Conservation (phyloP, 1,284 basidiomycete genomes). For the Ustilago nuda region DNA sequence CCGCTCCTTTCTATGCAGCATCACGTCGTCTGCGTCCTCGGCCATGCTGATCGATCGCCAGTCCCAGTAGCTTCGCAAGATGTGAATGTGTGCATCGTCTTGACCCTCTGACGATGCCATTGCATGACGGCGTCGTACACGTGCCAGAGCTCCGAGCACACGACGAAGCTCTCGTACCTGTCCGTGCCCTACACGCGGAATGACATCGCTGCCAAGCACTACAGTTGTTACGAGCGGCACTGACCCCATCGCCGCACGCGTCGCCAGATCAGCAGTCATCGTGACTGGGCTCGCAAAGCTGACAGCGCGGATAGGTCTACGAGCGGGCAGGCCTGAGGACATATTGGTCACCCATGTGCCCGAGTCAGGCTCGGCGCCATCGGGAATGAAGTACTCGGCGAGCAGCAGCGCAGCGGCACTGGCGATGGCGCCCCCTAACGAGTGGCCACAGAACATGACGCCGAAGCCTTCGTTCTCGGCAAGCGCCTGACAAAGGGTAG, state of each 20-base stretch:
- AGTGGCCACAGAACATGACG: slow-evolving; percentile 66
- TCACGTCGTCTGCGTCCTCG: slow-evolving; percentile 54
- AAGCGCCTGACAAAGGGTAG: slow-evolving; percentile 55
- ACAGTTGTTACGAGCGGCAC: slow-evolving; percentile 64
- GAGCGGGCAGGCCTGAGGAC: slow-evolving; percentile 58
- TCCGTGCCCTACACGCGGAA: slow-evolving; percentile 66
- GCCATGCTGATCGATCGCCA: slow-evolving; percentile 57
- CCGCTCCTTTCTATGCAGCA: slow-evolving; percentile 57
- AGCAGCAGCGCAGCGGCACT: slow-evolving; percentile 64
- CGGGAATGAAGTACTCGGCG: slow-evolving; percentile 57
- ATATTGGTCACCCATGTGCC: slow-evolving; percentile 62
- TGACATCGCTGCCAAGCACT: slow-evolving; percentile 63
- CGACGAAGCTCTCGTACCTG: slow-evolving; percentile 67
- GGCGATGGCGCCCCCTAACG: slow-evolving; percentile 66
- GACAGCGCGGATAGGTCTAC: slow-evolving; percentile 62
- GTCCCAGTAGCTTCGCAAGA: slow-evolving; percentile 63
- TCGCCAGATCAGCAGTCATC: slow-evolving; percentile 59
- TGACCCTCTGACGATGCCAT: slow-evolving; percentile 41
- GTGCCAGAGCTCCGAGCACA: slow-evolving; percentile 63
- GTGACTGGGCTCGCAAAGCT: slow-evolving; percentile 67
- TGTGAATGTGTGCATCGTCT: slow-evolving; percentile 58
- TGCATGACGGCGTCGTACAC: slow-evolving; percentile 60
- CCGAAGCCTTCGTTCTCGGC: slow-evolving; percentile 63
- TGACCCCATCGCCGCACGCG: slow-evolving; percentile 53
- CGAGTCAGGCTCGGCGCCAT: slow-evolving; percentile 36